Evolutionary conservation across 352 stramenopile species (phyloP), one percentile per base, ranked within the genome.

Genomic region (Phytophthora constricta): DNA sequence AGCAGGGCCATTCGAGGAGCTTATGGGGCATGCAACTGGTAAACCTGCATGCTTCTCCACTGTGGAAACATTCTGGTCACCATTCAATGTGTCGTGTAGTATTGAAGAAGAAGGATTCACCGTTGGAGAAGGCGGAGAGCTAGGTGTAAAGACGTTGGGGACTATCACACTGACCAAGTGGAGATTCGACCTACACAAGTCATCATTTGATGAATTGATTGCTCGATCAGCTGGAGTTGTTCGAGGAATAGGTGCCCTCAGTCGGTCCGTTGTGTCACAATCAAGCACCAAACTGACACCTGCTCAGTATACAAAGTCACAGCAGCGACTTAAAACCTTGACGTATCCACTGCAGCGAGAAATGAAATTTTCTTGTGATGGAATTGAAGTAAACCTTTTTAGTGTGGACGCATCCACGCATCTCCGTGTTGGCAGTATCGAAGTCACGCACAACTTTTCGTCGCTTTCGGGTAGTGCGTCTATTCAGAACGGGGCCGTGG

Each of bases 401-500:
- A 68, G 58, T 20, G 37, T 23, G 9, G 33, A 48, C n/a, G 23
- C 42, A 17, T 92, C 82, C 17, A 70, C 87, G 1, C 87, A 93
- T 59, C 13, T 89, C 47, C 82, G 87, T 17, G 49, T 93, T 22
- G 87, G 84, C 10, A 75, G 46, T 8, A 65, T 93, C 4, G 22
- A 55, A 17, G 9, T 86, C 19, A n/a, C 33, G 0, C 74, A 91
- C 53, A 71, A 73, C 19, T 42, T 42, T 22, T 37, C 20, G 0
- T 60, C 65, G 11, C 55, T 60, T 10, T 59, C 59, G 7, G 84
- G 86, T 0, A 71, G 42, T 33, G 82, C 86, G 26, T 84, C 65
- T 8, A 22, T 94, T 51, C 82, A 94, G 43, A 93, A 91, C 53
- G 25, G 90, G 13, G 84, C 82, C 0, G 65, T 86, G 10, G 87